Base-by-base conservation (phyloP, 495 filamentous ascomycete species). In the Podospora sp. region DNA sequence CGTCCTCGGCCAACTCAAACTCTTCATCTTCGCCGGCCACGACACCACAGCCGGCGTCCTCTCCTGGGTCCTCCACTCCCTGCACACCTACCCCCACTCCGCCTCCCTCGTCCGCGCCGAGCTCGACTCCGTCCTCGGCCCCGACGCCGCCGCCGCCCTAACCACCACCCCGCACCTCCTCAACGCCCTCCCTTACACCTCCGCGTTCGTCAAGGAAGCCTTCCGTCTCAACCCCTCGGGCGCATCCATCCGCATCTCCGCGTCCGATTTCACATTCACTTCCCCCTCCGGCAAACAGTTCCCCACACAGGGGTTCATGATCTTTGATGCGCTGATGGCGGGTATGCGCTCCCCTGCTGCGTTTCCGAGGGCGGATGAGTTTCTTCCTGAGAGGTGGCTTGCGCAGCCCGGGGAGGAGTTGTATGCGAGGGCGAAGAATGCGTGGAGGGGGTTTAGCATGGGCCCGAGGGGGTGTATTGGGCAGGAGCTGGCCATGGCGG, bases 381-480 rank as follows among this genome's bases (percentile, higher is more conserved):
- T 84, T 62, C 25, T 80, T 21, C 83, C 84, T 12, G 79, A 83
- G 65, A 76, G 83, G 0, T 85, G 73, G 29, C 71, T 81, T 12
- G 61, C 67, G 2, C 63, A 60, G 12, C 71, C 72, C 33, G 65
- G 49, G 20, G 70, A 78, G 36, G 67, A 69, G 3, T 51, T 78
- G 36, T 68, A 75, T 46, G 66, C 72, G 4, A 33, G 8, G 0
- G 46, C 61, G 0, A 76, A 77, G 49, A 78, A 77, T 57, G 73
- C 78, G 4, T 85, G 73, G 73, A 69, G 83, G 20, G 76, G 83
- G 1, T 86, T 86, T 40, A 78, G 82, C 71, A 74, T 76, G 3
- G 85, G 85, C 0, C 83, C 81, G 1, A 72, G 82, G 29, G 78
- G 76, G 56, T 85, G 85, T 53, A 82, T 86, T 27, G 84, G 83